Evolutionary conservation across 257 asterid genomes (phyloP), one percentile per base, ranked within the genome.

Genomic region (Henckelia pumila): DNA sequence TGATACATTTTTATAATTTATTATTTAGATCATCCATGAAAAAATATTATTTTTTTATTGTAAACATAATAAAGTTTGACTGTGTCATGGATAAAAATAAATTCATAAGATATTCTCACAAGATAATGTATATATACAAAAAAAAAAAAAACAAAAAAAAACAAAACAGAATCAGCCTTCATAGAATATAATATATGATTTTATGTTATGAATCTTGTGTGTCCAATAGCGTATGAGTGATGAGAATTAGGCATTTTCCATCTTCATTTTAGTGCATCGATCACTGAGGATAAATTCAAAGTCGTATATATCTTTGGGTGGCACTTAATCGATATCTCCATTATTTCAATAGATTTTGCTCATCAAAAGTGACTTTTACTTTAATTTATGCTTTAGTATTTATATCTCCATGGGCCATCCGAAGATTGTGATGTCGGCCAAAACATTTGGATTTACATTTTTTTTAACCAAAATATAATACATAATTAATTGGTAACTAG

Each of bases 351-450:
- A 20, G 63, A 70, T 61, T 66, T 53, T 59, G 55, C 73, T 71
- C 56, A 66, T 25, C 29, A 21, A 25, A 64, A 55, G 56, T 63
- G 63, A 16, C 44, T 29, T 40, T 61, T 44, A 59, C 64, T 75
- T 74, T 75, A 28, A 16, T 17, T 57, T 19, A 8, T 55, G 37
- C 29, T 47, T 69, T 68, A 56, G 40, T 35, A 23, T 62, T 52
- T 30, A 57, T 44, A 77, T 74, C 79, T 59, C 17, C 8, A 59
- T 32, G 74, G 82, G 62, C 77, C 79, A 61, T 49, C 60, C 25
- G 2, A 67, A 76, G 79, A 78, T 71, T 75, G 37, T 63, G 30
- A 67, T 78, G 83, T 78, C 80, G 72, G 83, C 77, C 77, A 14
- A 72, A 57, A 30, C 8, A 5, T 35, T 61, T 13, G 40, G 65